These are phyloP conservation scores for Penicillium waksmanii DNA, from an alignment of 495 filamentous ascomycete species.

Conservation along the genomic window DNA sequence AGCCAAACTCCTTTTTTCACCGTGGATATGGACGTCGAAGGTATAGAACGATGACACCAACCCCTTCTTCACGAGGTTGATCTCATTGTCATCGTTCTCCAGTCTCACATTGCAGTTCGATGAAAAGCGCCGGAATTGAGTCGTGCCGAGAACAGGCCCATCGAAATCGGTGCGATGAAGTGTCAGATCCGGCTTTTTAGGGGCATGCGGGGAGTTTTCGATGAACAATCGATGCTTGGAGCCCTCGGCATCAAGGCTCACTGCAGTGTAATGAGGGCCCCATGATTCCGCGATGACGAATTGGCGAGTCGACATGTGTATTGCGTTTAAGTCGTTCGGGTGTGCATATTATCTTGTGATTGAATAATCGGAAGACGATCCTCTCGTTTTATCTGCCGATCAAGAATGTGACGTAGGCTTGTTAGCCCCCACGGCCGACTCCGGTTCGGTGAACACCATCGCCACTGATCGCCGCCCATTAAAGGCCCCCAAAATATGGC, in stretches of 20 bases:
- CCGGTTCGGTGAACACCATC: background rate
- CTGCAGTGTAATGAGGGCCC: conserved; percentile 17
- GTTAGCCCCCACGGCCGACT: background rate
- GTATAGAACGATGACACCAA: conserved; percentile 10
- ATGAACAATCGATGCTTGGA: conserved; percentile 15
- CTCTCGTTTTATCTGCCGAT: background rate
- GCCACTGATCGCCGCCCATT: background rate
- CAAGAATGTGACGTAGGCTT: background rate
- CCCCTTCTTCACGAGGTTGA: conserved; percentile 13
- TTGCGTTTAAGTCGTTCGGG: background rate
- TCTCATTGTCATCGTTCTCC: conserved; percentile 3
- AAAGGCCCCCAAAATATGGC: no score
- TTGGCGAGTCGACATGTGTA: conserved; percentile 17
- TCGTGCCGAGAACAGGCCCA: conserved; percentile 8
- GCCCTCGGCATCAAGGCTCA: background rate
- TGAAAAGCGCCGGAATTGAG: conserved; percentile 16
- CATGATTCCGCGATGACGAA: conserved; percentile 19
- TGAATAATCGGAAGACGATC: background rate
- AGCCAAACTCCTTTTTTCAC: background rate
- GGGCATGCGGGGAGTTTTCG: conserved; percentile 13
- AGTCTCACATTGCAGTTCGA: conserved; percentile 17
- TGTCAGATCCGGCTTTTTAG: conserved; percentile 7
- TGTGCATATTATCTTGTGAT: background rate
- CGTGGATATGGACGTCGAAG: conserved; percentile 4
- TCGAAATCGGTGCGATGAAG: conserved; percentile 12